Conservation (phyloP, 2,329 filamentous ascomycete species). For the Rhinocladiella similis region DNA sequence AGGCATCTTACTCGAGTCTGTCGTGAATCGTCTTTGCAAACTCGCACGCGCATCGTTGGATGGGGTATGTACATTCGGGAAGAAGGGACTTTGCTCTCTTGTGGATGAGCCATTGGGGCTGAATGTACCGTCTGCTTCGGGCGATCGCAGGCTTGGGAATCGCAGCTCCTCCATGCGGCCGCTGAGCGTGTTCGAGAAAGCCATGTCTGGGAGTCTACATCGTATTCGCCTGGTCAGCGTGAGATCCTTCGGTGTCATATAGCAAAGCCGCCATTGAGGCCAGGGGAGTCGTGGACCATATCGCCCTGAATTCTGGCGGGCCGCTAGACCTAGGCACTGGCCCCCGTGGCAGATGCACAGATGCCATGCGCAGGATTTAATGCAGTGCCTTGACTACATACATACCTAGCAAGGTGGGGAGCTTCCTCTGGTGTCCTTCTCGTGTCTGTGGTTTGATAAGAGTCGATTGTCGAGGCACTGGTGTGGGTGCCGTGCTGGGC, state of each 20-base stretch:
- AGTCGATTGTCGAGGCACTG: not conserved
- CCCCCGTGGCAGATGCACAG: constrained; percentile 7
- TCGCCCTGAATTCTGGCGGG: not conserved
- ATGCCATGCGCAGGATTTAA: constrained; percentile 3
- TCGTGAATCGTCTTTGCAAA: constrained; percentile 89
- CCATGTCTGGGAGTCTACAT: constrained; percentile 51
- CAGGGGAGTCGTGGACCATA: not conserved
- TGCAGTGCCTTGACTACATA: constrained; percentile 2
- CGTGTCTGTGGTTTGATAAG: not conserved
- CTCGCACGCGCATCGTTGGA: constrained; percentile 69
- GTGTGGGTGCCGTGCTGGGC: not conserved
- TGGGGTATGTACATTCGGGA: constrained; percentile 56
- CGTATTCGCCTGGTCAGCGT: constrained; percentile 6
- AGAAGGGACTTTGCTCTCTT: constrained; percentile 64
- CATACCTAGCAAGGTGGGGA: constrained; percentile 12
- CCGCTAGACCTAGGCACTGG: constrained; percentile 2
- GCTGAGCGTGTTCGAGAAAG: constrained; percentile 62
- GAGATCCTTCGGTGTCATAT: not conserved
- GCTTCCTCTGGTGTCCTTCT: not conserved
- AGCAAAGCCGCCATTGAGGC: not conserved
- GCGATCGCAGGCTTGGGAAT: constrained; percentile 74
- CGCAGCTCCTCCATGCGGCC: constrained; percentile 76
- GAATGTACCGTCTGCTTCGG: constrained; percentile 73
- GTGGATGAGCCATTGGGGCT: constrained; percentile 72
- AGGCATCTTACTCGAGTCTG: constrained; percentile 80